Percentiles rank a stretch among this genome's conserved stretches.
phyloP scores from a whole-genome alignment of 129 eudicot species.

The Flaveria sonorensis region DNA sequence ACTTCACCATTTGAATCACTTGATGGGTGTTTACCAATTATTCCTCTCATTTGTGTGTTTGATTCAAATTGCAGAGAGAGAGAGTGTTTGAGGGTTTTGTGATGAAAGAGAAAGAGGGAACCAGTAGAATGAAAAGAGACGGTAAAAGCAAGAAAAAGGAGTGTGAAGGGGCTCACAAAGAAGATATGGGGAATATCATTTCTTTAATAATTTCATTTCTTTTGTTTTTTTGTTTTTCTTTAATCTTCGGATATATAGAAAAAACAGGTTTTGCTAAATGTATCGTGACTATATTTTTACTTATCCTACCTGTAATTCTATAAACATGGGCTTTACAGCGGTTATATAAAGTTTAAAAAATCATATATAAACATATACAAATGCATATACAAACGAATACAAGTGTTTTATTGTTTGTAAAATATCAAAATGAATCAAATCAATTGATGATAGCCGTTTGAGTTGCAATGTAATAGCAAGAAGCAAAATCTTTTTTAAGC shows the following conservation, averaged over 20 bases:
- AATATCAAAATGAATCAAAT: no score
- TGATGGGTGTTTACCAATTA: conserved; percentile 77
- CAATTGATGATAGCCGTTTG: no score
- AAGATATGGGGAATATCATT: conserved; percentile 42
- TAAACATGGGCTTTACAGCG: no score
- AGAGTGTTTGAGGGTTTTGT: conserved; percentile 21
- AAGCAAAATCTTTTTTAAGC: no score
- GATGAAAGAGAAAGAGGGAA: conserved; percentile 41
- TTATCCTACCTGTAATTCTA: no score
- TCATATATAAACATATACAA: no score
- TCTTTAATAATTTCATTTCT: conserved; percentile 24
- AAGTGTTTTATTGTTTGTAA: no score
- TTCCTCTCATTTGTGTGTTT: conserved; percentile 63
- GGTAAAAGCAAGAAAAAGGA: conserved; percentile 36
- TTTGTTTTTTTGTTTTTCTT: conserved; percentile 12
- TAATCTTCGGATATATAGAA: conserved; percentile 10
- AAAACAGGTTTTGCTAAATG: neutral
- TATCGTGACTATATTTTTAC: no score
- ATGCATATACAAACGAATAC: no score
- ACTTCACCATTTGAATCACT: conserved; percentile 61
- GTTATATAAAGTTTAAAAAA: no score
- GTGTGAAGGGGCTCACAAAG: conserved; percentile 40
- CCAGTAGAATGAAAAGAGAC: conserved; percentile 23
- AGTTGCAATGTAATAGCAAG: no score
- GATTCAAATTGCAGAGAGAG: conserved; percentile 25